Conservation (phyloP, 2,329 filamentous ascomycete species). For the Colletotrichum sp. region DNA sequence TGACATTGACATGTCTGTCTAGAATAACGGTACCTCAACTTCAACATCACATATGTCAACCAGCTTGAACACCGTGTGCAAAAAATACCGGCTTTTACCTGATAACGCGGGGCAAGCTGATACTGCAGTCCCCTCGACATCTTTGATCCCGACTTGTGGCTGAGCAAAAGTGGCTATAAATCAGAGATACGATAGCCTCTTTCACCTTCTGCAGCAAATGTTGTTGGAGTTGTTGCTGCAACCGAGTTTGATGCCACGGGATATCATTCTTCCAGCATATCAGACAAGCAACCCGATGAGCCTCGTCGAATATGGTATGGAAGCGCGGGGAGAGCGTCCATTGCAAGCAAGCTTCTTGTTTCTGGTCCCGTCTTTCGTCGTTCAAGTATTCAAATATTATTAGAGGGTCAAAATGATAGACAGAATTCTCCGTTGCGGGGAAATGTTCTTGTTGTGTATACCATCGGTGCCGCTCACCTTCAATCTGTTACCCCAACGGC, state of each 20-base stretch:
- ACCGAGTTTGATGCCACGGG: not conserved
- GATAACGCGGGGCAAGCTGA: not conserved
- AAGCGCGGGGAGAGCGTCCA: not conserved
- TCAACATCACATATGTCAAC: not conserved
- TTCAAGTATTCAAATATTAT: not conserved
- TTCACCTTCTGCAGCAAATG: not conserved
- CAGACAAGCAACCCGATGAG: not conserved
- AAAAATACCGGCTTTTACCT: not conserved
- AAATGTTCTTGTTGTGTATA: not conserved
- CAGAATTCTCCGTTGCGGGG: accelerated
- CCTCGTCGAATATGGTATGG: not conserved
- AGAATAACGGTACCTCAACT: not conserved
- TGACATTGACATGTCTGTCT: not conserved
- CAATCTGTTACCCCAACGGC: not conserved
- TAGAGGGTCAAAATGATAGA: not conserved
- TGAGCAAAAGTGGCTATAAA: not conserved
- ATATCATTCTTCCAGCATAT: not conserved
- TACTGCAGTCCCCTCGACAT: not conserved
- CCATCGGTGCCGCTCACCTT: not conserved
- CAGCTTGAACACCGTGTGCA: not conserved
- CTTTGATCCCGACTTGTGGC: accelerated
- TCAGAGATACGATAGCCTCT: not conserved
- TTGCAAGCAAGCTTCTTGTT: not conserved
- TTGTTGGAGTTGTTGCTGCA: not conserved
- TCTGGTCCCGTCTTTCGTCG: not conserved